Evolutionary conservation across 331 rosid species (phyloP), one percentile per base, ranked within the genome.

Genomic region (Quercus tomentella): DNA sequence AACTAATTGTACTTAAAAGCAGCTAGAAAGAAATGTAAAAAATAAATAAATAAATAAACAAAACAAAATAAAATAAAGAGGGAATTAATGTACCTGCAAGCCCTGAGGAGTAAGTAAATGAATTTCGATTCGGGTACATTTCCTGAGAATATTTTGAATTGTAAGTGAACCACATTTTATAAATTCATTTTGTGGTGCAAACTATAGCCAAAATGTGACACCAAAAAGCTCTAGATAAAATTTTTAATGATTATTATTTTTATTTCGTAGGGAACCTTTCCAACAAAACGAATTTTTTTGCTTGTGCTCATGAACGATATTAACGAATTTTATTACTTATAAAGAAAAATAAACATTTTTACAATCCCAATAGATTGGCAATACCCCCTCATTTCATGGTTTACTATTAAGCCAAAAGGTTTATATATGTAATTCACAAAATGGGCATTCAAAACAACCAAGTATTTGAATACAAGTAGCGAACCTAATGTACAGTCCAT

Each of bases 61-160:
- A 37, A 52, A 35, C 43, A 9, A 2, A 72, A 4, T 9, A 4
- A 28, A 10, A 4, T 21, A 16, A 67, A 23, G 61, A 25, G 35
- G 6, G 5, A 81, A 60, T 2, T 60, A 49, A 14, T 8, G 25
- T 84, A 96, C 99, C 98, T 96, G 97, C 80, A 93, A 82, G 72
- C 99, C 99, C 83, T 91, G 94, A 43, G 96, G 87, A 81, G 98
- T 88, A 30, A 96, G 97, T 82, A 96, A 76, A 73, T 89, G 97
- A 84, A 96, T 93, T 87, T 93, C 99, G 23, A 96, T 90, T 22
- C 99, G 91, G 20, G 99, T 96, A 76, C 99, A 93, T 91, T 96
- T 96, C 86, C 99, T 96, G 96, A 9, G 45, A 60, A 41, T 45
- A 30, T 56, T 63, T 56, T 57, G 3, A 77, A 66, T 9, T 25